A percentile compares a stretch with the other conserved stretches of the same genome.
These are phyloP conservation scores for Diphasiastrum complanatum DNA, from an alignment of 83 land plant species.

Conservation along the genomic window DNA sequence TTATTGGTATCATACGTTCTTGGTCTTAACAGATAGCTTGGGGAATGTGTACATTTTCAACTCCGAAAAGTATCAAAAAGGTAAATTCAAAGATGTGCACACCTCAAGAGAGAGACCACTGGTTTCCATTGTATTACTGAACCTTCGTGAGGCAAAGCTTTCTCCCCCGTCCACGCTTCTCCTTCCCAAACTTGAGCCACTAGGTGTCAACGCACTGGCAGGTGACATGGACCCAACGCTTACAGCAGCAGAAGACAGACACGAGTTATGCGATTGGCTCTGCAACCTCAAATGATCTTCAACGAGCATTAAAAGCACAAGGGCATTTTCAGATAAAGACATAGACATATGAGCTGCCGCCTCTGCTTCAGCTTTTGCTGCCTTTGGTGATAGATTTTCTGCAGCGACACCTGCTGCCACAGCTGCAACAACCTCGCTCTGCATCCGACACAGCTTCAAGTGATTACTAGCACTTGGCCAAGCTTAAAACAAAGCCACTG, in stretches of 20 bases:
- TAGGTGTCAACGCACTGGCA: constrained; percentile 32
- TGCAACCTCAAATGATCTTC: constrained; percentile 96
- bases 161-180: constrained; percentile 31
- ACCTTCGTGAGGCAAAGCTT: constrained; percentile 24
- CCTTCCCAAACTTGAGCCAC: constrained; percentile 19
- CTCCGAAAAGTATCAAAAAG: not conserved
- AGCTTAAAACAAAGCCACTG: no score
- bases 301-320: constrained; percentile 95
- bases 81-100: constrained; percentile 19
- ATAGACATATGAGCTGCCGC: constrained; percentile 90
- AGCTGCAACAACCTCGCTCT: constrained; percentile 98
- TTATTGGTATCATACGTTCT: no score
- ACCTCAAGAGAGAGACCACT: constrained; percentile 75
- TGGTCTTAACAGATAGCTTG: no score
- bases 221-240: constrained; percentile 31
- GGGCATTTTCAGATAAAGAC: constrained; percentile 92
- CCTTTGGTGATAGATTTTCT: constrained; percentile 80
- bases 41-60: not conserved
- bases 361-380: constrained; percentile 90
- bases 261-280: constrained; percentile 52
- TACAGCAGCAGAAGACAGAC: constrained; percentile 16
- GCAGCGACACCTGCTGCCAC: constrained; percentile 99
- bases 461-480: no score
- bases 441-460: constrained; percentile 35
- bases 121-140: constrained; percentile 39